Conservation (phyloP, 2,329 filamentous ascomycete genomes). For the Albophoma yamanashiensis region DNA sequence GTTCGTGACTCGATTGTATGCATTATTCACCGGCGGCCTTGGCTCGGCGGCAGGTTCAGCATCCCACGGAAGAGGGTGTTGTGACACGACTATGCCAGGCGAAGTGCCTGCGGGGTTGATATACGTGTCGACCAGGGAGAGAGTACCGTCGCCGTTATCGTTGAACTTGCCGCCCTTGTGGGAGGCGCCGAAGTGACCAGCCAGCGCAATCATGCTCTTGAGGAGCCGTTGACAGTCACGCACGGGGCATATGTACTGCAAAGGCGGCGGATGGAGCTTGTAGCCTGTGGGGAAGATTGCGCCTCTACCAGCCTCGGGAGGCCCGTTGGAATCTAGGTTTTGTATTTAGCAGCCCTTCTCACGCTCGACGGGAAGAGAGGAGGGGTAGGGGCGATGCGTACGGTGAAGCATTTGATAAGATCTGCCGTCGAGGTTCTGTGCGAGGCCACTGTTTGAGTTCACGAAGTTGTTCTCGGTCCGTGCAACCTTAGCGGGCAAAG, state of each 20-base stretch:
- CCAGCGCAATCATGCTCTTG: conserved; percentile 9
- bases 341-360: neutral
- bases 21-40: neutral
- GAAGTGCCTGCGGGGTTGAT: conserved; percentile 9
- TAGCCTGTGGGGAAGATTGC: conserved; percentile 22
- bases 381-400: neutral
- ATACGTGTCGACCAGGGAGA: conserved; percentile 18
- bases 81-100: conserved; percentile 18
- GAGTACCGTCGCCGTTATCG: conserved; percentile 29
- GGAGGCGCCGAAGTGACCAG: conserved; percentile 13
- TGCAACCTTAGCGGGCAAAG: neutral
- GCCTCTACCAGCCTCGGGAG: conserved; percentile 10
- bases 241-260: conserved; percentile 25
- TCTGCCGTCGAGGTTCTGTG: neutral
- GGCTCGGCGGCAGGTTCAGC: conserved; percentile 6
- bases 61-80: conserved; percentile 9
- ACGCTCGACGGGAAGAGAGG: too few species aligned
- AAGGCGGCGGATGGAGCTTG: conserved; percentile 11
- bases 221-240: conserved; percentile 23
- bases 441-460: neutral
- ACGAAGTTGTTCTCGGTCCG: too few species aligned
- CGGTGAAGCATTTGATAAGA: neutral
- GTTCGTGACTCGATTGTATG: too few species aligned
- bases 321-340: conserved; percentile 3
- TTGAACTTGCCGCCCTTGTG: conserved; percentile 20